Evolutionary conservation across 805 yeast species (phyloP), one percentile per base, ranked within the genome.

Genomic region (Yarrowia yakushimensis): DNA sequence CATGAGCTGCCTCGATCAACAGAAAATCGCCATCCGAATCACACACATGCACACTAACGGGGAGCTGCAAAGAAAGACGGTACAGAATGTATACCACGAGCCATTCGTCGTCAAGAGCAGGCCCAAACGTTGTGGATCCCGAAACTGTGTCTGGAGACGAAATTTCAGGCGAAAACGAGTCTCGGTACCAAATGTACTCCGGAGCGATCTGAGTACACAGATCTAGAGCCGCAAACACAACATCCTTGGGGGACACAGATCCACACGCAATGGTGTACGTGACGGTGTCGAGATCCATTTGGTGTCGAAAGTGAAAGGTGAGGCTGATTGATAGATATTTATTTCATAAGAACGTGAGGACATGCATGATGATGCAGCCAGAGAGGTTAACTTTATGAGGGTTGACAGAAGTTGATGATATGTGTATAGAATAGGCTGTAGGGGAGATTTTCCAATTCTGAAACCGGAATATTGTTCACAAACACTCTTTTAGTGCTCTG

Each of bases 21-120:
- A 85, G 57, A 48, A 81, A 79, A 63, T 86, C 90, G 8, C 85
- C 83, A 48, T 82, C 86, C 1, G 79, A 77, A 67, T 85, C 89
- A 64, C 76, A 42, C 22, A 72, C 59, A 36, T 65, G 62, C 17
- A 66, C 59, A 37, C 37, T 64, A 6, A 67, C 65, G 5, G 66
- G 63, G 13, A 62, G 62, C 41, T 25, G 33, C n/a, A 25, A 31
- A n/a, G 66, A 65, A 11, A 70, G 57, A 42, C 65, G 63, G 10
- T 64, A 63, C 33, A 72, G 67, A 9, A 71, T 57, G 52, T 65
- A 69, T 28, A 72, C 70, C 28, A 71, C 66, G 25, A 69, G 54
- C 72, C 72, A 70, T 45, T 73, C 74, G 64, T 72, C 75, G 39
- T 69, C 72, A n/a, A 69, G 41, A 55, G 70, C 66, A 31, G 68